Base-by-base conservation (phyloP, 345 rosid genomes). In the Citropsis articulata region DNA sequence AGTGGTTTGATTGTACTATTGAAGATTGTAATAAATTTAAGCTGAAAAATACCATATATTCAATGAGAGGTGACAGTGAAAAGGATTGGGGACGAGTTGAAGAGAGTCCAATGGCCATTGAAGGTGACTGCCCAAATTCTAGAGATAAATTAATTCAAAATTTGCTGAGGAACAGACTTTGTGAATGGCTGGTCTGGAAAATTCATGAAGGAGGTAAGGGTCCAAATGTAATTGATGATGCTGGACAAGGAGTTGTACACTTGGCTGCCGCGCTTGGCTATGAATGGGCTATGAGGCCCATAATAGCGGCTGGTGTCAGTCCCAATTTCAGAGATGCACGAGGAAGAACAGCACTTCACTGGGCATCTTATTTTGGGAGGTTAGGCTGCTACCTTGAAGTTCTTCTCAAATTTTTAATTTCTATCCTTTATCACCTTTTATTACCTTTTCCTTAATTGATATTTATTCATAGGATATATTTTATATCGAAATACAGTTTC, bases 301-400 rank as follows among this genome's bases (percentile, higher is more conserved):
- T 91, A 65, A 75, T 85, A 76, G 85, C 88, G 72, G 85, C 90
- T 38, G 87, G 91, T 59, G 81, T 87, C 81, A 80, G 72, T 78
- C 88, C 89, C 67, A 89, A 89, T 77, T 91, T 84, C 76, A 83
- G 94, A 69, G 94, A 91, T 83, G 79, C 83, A 48, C 77, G 25
- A 69, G 94, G 94, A 66, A 85, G 89, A 78, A 88, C 94, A 24
- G 92, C 83, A 2, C 86, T 91, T 75, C 94, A 91, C 71, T 91
- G 92, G 94, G 92, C 94, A 59, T 84, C 94, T 22, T 85, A 85
- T 71, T 88, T 82, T 84, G 94, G 92, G 75, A 89, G 92, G 94
- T 89, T 36, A 82, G 85, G 40, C 31, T 35, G 40, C 71, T 77
- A 36, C 63, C 40, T 19, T 63, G 27, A 50, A 45, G 18, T 50